A percentile compares a stretch with the other conserved stretches of the same genome.
phyloP scores from a whole-genome alignment of 108 stramenopile species.

The Aurantiochytrium sp. region DNA sequence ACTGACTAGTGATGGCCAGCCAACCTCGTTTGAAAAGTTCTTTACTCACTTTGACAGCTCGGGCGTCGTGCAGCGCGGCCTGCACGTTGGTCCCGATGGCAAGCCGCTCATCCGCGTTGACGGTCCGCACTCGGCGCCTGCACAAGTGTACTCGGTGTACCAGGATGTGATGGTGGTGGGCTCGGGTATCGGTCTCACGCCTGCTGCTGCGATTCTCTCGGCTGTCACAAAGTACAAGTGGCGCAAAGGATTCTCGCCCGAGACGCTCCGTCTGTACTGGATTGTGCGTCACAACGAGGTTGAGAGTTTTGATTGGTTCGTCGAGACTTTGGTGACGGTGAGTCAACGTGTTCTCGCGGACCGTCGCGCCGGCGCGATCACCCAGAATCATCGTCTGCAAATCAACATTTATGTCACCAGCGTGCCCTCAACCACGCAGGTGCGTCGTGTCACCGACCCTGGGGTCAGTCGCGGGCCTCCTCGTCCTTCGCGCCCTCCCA shows the following conservation, averaged over 20 bases:
- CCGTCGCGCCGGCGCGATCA: conserved; percentile 12
- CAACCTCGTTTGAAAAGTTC: neutral
- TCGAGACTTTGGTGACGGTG: conserved; percentile 12
- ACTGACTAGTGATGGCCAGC: neutral
- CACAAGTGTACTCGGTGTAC: conserved; percentile 32
- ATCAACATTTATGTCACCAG: conserved; percentile 34
- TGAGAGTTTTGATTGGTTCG: conserved; percentile 34
- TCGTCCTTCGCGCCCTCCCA: too few relatives aligned
- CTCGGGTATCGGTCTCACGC: conserved; percentile 44
- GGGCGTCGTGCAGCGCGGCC: conserved; percentile 22
- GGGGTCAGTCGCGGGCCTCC: too few relatives aligned
- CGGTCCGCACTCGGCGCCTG: conserved; percentile 36
- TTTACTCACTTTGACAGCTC: neutral
- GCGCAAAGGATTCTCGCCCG: conserved; percentile 39
- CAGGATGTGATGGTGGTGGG: conserved; percentile 26
- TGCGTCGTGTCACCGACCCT: neutral
- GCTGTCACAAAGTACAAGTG: conserved; percentile 34
- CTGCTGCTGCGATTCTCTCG: conserved; percentile 27
- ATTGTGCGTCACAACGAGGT: conserved; percentile 35
- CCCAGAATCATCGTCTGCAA: neutral
- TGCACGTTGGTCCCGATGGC: conserved; percentile 31
- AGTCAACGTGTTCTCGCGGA: neutral
- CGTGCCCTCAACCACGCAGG: neutral
- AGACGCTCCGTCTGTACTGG: conserved; percentile 42
- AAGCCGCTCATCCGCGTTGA: conserved; percentile 32